These are phyloP conservation scores for Penicillium palitans DNA, from an alignment of 2,329 filamentous ascomycete genomes.

Conservation along the genomic window DNA sequence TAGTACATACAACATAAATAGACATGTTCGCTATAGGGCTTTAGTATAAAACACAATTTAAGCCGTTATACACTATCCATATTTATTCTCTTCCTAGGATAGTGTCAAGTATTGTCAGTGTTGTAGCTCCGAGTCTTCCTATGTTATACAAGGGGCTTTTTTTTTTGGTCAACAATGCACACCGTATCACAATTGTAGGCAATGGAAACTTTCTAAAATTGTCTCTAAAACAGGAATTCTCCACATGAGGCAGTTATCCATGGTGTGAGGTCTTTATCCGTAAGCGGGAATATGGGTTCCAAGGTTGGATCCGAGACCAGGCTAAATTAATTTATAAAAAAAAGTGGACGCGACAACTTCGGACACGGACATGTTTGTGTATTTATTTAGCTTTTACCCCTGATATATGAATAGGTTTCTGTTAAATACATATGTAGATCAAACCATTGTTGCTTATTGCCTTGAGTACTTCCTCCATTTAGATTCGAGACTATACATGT, in stretches of 20 bases:
- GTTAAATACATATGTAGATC: background rate
- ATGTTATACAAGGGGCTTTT: slow-evolving; percentile 1
- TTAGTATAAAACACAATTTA: background rate
- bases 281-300: background rate
- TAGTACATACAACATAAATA: background rate
- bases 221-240: slow-evolving; percentile 17
- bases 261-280: slow-evolving; percentile 3
- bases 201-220: slow-evolving; percentile 7
- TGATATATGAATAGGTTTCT: slow-evolving; percentile 2
- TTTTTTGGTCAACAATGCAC: background rate
- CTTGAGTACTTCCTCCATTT: background rate
- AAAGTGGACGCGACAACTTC: slow-evolving; percentile 12
- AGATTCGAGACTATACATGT: background rate
- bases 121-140: slow-evolving; percentile 5
- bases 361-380: background rate
- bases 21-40: background rate
- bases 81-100: background rate
- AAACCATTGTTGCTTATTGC: background rate
- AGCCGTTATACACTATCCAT: background rate
- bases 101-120: background rate
- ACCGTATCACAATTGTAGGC: slow-evolving; percentile 9
- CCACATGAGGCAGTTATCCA: slow-evolving; percentile 7
- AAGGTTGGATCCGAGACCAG: slow-evolving; percentile 20
- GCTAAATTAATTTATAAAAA: slow-evolving; percentile 17
- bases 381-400: slow-evolving; percentile 8